phyloP scores from a whole-genome alignment of 2,329 filamentous ascomycete genomes.

The Nigrospora osmanthi region DNA sequence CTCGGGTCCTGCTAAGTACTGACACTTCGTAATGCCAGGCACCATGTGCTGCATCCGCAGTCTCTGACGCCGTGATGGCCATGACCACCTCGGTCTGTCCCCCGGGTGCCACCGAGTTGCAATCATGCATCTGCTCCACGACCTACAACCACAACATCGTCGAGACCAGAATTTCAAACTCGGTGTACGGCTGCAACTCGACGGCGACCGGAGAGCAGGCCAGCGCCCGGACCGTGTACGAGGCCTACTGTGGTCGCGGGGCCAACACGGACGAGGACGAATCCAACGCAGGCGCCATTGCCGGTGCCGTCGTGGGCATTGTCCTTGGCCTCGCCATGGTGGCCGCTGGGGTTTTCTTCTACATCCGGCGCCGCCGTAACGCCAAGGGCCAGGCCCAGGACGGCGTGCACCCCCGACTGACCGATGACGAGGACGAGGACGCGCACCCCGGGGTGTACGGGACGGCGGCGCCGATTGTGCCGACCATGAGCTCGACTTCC shows the following conservation, averaged over 20 bases:
- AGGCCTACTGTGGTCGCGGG: conserved; percentile 33
- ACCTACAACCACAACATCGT: conserved; percentile 31
- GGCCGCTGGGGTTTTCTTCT: conserved; percentile 25
- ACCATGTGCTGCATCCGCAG: conserved; percentile 38
- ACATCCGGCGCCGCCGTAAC: conserved; percentile 14
- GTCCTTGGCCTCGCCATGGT: conserved; percentile 21
- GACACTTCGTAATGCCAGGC: conserved; percentile 24
- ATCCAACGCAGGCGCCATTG: conserved; percentile 15
- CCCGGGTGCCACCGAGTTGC: conserved; percentile 33
- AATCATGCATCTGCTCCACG: conserved; percentile 46
- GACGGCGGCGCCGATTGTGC: too few species aligned
- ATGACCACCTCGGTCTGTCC: conserved; percentile 36
- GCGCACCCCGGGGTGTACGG: too few species aligned
- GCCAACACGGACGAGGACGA: conserved; percentile 2
- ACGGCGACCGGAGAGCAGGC: conserved; percentile 38
- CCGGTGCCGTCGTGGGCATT: conserved; percentile 24
- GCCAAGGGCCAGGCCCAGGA: conserved; percentile 4
- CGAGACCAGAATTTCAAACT: conserved; percentile 26
- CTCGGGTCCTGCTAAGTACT: not conserved
- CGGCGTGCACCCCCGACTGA: not conserved
- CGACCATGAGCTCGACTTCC: too few species aligned
- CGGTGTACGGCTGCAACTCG: conserved; percentile 34
- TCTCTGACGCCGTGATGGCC: conserved; percentile 33
- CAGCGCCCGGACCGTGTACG: conserved; percentile 37
- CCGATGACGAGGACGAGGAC: too few species aligned